phyloP scores from a whole-genome alignment of 495 filamentous ascomycete species.

The Chaetomium cochliodes region DNA sequence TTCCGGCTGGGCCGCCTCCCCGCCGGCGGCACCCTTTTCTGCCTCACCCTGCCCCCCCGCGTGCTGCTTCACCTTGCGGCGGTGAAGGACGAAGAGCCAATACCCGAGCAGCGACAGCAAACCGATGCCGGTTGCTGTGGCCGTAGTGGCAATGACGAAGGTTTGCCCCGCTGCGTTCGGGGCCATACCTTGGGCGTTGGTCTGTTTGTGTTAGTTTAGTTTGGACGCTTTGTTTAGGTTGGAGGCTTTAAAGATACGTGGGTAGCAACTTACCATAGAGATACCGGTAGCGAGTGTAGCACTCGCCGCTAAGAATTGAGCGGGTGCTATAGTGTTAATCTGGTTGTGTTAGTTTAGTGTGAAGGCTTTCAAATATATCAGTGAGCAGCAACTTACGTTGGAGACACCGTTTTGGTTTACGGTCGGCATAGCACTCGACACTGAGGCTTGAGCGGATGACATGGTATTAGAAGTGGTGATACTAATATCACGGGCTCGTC shows the following conservation, averaged over 20 bases:
- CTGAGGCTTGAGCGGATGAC: no score
- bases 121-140: constrained; percentile 27
- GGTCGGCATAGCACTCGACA: no score
- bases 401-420: no score
- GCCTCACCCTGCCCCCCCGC: constrained; percentile 23
- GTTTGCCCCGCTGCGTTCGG: neutral
- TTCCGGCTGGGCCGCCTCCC: neutral
- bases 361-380: no score
- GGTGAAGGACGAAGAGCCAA: constrained; percentile 24
- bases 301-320: constrained; percentile 21
- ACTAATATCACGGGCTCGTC: no score
- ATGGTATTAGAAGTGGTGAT: no score
- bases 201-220: constrained; percentile 7
- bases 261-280: neutral
- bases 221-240: no score
- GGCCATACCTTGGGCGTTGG: neutral
- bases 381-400: no score
- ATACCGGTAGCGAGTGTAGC: constrained; percentile 22
- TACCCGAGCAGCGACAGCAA: constrained; percentile 28
- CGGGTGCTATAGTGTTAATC: constrained; percentile 17
- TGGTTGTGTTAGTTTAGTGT: no score
- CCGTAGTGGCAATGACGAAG: constrained; percentile 11
- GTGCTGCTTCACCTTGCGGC: constrained; percentile 22
- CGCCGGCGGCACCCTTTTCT: constrained; percentile 30
- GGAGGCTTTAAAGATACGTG: no score